phyloP scores from a whole-genome alignment of 768 basidiomycete genomes.

The Hirschioporus abietinus region DNA sequence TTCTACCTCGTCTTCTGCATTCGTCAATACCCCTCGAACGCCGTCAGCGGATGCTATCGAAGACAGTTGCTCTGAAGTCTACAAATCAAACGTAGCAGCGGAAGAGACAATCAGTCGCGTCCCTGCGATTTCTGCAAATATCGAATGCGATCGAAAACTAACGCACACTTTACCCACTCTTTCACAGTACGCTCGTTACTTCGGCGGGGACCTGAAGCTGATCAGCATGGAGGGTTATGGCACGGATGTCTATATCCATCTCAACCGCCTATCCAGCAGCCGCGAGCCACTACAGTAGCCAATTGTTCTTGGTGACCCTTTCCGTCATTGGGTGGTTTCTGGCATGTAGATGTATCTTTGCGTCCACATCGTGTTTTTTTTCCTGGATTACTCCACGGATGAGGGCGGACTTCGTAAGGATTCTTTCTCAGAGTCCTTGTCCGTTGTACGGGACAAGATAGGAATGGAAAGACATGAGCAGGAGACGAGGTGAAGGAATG shows the following conservation, averaged over 20 bases:
- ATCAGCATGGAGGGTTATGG: constrained; percentile 99
- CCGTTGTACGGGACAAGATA: neutral
- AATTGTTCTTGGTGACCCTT: neutral
- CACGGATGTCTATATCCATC: constrained; percentile 89
- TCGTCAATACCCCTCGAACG: neutral
- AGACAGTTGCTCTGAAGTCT: neutral
- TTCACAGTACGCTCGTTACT: constrained; percentile 84
- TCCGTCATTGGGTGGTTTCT: no score
- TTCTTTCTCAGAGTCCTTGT: no score
- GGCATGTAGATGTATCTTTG: no score
- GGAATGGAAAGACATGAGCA: neutral
- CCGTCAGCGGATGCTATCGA: neutral
- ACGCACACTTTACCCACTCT: neutral
- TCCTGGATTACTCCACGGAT: no score
- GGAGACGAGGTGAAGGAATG: neutral
- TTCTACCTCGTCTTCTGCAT: neutral
- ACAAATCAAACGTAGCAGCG: neutral
- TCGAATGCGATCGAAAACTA: neutral
- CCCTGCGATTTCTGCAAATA: neutral
- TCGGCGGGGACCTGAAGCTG: constrained; percentile 86
- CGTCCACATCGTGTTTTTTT: no score
- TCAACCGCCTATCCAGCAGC: constrained; percentile 80
- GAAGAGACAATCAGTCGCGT: neutral
- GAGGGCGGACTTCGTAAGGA: no score
- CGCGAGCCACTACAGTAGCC: constrained; percentile 65